A percentile compares a stretch with the other conserved stretches of the same genome.
Conservation (phyloP, 352 stramenopile species). For the Elongisporangium undulatum region DNA sequence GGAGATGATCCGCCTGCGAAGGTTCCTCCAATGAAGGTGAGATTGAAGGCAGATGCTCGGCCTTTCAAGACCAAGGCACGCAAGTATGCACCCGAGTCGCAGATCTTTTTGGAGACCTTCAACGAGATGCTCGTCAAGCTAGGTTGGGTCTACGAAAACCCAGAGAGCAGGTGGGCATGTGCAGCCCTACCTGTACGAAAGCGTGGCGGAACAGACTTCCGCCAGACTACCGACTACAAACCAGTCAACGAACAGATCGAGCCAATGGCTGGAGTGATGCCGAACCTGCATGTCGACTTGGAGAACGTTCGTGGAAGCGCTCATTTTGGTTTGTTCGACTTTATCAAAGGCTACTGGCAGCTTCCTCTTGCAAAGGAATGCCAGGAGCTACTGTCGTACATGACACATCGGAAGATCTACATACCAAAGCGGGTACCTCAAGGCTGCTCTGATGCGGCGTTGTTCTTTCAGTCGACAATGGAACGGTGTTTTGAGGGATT, state of each 20-base stretch:
- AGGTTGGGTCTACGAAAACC: slow-evolving; percentile 8
- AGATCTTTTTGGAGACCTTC: too few relatives aligned
- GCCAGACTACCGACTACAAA: slow-evolving; percentile 16
- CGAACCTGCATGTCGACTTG: slow-evolving; percentile 8
- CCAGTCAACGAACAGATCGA: slow-evolving; percentile 8
- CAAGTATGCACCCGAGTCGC: too few relatives aligned
- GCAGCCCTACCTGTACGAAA: slow-evolving; percentile 7
- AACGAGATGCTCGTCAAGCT: too few relatives aligned
- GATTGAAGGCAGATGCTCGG: too few relatives aligned
- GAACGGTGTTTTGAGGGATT: slow-evolving; percentile 8
- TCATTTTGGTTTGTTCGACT: slow-evolving; percentile 10
- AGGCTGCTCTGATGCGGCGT: slow-evolving; percentile 5
- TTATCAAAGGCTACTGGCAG: slow-evolving; percentile 22
- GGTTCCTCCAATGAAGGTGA: too few relatives aligned
- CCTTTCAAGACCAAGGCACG: too few relatives aligned
- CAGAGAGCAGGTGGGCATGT: slow-evolving; percentile 7
- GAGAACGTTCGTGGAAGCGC: slow-evolving; percentile 4
- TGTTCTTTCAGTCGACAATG: slow-evolving; percentile 12
- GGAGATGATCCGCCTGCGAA: too few relatives aligned
- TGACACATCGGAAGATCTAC: slow-evolving; percentile 10
- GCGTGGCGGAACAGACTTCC: slow-evolving; percentile 7
- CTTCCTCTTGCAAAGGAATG: slow-evolving; percentile 6
- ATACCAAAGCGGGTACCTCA: slow-evolving; percentile 6
- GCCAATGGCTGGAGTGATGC: slow-evolving; percentile 7
- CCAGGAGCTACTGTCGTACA: slow-evolving; percentile 11